phyloP scores from a whole-genome alignment of 2,329 filamentous ascomycete species.

The Calonectria pteridis region DNA sequence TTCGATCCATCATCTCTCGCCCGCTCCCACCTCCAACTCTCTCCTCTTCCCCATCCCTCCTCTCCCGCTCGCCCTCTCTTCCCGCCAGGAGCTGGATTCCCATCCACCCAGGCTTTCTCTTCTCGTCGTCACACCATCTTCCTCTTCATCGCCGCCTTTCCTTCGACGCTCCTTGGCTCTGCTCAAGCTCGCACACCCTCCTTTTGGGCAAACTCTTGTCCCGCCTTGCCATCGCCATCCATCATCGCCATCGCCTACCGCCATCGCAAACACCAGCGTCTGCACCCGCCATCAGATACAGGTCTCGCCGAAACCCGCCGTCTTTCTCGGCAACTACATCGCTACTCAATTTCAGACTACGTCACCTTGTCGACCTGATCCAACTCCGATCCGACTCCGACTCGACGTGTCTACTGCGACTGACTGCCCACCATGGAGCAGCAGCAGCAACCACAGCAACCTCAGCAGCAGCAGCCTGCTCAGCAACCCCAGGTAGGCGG shows the following conservation, averaged over 20 bases:
- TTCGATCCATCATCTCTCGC: constrained; percentile 37
- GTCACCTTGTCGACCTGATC: constrained; percentile 35
- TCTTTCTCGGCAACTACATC: constrained; percentile 39
- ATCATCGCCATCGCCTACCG: constrained; percentile 44
- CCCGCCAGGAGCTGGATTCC: constrained; percentile 52
- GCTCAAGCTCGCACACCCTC: constrained; percentile 52
- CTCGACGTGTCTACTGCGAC: constrained; percentile 56
- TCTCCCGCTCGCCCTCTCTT: constrained; percentile 44
- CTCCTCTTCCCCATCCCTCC: constrained; percentile 40
- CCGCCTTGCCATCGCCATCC: constrained; percentile 47
- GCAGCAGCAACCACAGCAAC: constrained; percentile 70
- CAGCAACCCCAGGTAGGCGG: constrained; percentile 66
- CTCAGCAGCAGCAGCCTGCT: constrained; percentile 57
- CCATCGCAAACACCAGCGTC: constrained; percentile 42
- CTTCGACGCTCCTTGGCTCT: constrained; percentile 55
- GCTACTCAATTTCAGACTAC: constrained; percentile 37
- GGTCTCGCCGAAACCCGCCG: constrained; percentile 40
- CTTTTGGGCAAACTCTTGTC: constrained; percentile 53
- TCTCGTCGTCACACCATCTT: constrained; percentile 55
- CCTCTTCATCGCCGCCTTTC: constrained; percentile 50
- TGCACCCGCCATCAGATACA: constrained; percentile 38
- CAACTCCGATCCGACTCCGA: constrained; percentile 44
- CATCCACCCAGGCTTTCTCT: constrained; percentile 59
- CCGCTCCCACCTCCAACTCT: constrained; percentile 32
- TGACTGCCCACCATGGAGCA: constrained; percentile 70